Percentiles rank a stretch among this genome's conserved stretches.
These are phyloP conservation scores for Saturnispora bothae DNA, from an alignment of 805 yeast genomes.

Conservation along the genomic window DNA sequence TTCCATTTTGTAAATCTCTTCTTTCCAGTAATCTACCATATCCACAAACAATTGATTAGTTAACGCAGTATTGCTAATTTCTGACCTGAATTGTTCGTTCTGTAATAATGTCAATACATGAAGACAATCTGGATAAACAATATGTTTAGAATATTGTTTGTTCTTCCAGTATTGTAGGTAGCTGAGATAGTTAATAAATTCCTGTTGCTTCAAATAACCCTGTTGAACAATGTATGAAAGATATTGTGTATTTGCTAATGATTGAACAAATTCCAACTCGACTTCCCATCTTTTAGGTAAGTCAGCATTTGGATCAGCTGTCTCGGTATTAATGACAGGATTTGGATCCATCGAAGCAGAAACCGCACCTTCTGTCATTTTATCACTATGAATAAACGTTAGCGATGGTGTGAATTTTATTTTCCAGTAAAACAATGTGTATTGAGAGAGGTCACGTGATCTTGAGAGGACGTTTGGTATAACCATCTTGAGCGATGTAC, in stretches of 20 bases:
- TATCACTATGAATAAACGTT: too few relatives aligned
- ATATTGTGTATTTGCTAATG: conserved; percentile 82
- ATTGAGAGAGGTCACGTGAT: too few relatives aligned
- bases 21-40: conserved; percentile 66
- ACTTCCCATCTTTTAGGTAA: conserved; percentile 82
- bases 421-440: too few relatives aligned
- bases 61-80: conserved; percentile 45
- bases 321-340: neutral
- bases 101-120: conserved; percentile 62
- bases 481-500: too few relatives aligned
- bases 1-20: conserved; percentile 18
- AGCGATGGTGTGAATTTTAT: too few relatives aligned
- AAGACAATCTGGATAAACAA: conserved; percentile 81
- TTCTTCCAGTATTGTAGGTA: conserved; percentile 81
- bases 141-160: conserved; percentile 57
- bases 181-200: conserved; percentile 63
- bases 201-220: conserved; percentile 58
- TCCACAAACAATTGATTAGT: conserved; percentile 57
- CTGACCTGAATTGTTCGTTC: conserved; percentile 41
- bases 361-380: too few relatives aligned
- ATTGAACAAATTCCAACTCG: conserved; percentile 87
- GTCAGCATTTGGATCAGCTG: too few relatives aligned
- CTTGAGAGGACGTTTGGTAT: too few relatives aligned
- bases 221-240: conserved; percentile 80
- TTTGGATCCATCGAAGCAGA: neutral